These are phyloP conservation scores for Fusarium chuoi DNA, from an alignment of 2,329 filamentous ascomycete genomes.

Conservation along the genomic window DNA sequence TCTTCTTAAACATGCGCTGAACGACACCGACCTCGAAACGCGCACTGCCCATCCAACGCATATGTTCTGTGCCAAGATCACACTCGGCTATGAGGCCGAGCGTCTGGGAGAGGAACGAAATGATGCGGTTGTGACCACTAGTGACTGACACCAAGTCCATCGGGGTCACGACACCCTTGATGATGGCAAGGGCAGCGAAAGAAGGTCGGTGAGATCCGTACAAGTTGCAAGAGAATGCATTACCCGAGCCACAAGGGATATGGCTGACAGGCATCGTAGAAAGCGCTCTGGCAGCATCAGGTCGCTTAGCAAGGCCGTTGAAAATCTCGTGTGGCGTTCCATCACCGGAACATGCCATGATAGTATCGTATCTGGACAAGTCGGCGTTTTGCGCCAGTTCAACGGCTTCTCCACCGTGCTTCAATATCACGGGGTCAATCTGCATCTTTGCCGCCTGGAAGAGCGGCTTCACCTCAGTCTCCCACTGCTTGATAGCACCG, in stretches of 20 bases:
- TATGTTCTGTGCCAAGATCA: slow-evolving; percentile 88
- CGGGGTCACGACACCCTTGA: slow-evolving; percentile 87
- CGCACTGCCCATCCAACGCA: slow-evolving; percentile 91
- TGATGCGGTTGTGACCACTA: slow-evolving; percentile 75
- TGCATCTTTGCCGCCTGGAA: slow-evolving; percentile 83
- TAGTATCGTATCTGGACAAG: slow-evolving; percentile 82
- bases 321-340: slow-evolving; percentile 93
- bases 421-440: slow-evolving; percentile 78
- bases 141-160: slow-evolving; percentile 90
- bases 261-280: slow-evolving; percentile 83
- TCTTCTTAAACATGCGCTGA: slow-evolving; percentile 78
- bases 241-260: slow-evolving; percentile 92
- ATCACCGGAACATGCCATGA: slow-evolving; percentile 91
- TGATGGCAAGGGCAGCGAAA: slow-evolving; percentile 80
- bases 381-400: slow-evolving; percentile 81
- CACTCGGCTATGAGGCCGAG: slow-evolving; percentile 90
- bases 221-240: slow-evolving; percentile 91
- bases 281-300: slow-evolving; percentile 79
- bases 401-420: slow-evolving; percentile 78
- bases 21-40: slow-evolving; percentile 89
- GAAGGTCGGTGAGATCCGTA: slow-evolving; percentile 82
- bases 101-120: slow-evolving; percentile 92
- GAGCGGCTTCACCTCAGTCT: slow-evolving; percentile 80
- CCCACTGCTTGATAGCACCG: slow-evolving; percentile 76
- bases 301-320: slow-evolving; percentile 84